Evolutionary conservation across 176 grass and related monocot genomes (phyloP), one percentile per base, ranked within the genome.

Genomic region (Eragrostis curvula): DNA sequence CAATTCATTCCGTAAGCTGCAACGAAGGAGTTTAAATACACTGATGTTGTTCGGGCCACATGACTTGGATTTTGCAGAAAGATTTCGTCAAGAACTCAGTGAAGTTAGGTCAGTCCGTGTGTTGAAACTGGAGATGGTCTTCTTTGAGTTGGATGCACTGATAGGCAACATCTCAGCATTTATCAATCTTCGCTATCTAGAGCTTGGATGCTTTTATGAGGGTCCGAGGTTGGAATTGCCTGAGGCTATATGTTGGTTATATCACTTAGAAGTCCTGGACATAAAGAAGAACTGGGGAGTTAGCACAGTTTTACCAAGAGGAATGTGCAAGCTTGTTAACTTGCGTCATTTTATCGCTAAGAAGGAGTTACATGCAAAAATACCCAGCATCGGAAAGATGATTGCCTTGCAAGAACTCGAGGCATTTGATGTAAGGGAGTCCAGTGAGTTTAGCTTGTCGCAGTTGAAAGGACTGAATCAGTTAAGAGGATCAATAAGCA

Each of bases 161-260:
- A 42, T 83, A 42, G 1, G 9, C 5, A 74, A 41, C 2, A 58
- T 86, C 12, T 43, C 58, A 30, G 12, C 59, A 74, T 80, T 86
- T 73, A 24, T 80, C 8, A 71, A 86, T 67, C 84, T 81, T 57
- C 84, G 84, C 9, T 74, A 86, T 42, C 61, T 86, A 13, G 84
- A 86, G 50, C 50, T 86, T 6, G 7, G 49, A 0, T 16, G 3
- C 52, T 18, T 69, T 44, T 80, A 80, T 12, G 42, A 14, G 9
- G 66, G 42, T 15, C 18, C 6, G 2, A 73, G 28, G 1, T 46
- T 64, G 84, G 21, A 61, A 20, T 7, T 80, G 18, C 84, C 77
- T 17, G 52, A 79, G 56, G 40, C 12, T 15, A 46, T 72, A 13
- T 86, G 77, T 29, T 42, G 10, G 14, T 45, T 85, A 6, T 85